These are phyloP conservation scores for Paxillus involutus DNA, from an alignment of 768 basidiomycete species.

Conservation along the genomic window DNA sequence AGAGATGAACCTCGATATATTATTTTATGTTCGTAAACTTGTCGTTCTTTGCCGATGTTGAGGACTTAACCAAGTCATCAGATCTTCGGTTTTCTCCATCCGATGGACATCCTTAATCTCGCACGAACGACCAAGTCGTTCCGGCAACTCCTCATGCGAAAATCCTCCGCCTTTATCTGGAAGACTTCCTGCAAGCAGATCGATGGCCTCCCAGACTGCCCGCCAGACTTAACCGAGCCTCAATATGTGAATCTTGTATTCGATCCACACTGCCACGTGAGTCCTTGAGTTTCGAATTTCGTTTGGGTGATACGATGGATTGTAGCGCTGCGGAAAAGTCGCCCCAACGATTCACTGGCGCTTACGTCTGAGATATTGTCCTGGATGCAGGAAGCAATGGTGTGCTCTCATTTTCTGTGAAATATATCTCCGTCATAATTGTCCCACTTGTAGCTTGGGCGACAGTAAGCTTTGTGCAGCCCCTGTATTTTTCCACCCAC, in stretches of 20 bases:
- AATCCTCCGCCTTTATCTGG: constrained; percentile 27
- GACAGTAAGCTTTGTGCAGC: too few species aligned
- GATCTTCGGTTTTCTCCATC: constrained; percentile 40
- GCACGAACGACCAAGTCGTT: constrained; percentile 37
- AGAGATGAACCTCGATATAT: constrained; percentile 17
- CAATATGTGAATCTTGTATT: constrained; percentile 42
- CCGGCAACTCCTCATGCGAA: constrained; percentile 34
- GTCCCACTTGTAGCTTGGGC: too few species aligned
- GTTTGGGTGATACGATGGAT: too few species aligned
- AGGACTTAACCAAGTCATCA: constrained; percentile 6
- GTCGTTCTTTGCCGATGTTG: background rate
- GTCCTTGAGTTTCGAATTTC: background rate
- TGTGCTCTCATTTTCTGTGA: background rate
- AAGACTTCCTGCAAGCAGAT: constrained; percentile 26
- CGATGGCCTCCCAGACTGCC: constrained; percentile 39
- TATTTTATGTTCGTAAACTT: background rate
- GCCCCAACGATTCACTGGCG: background rate
- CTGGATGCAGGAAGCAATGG: background rate
- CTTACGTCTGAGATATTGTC: background rate
- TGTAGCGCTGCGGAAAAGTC: background rate
- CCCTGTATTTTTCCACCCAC: too few species aligned
- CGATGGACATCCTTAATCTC: constrained; percentile 39
- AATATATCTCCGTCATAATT: too few species aligned
- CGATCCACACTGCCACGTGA: constrained; percentile 14
- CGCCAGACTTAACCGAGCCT: constrained; percentile 40